Evolutionary conservation across 2,329 filamentous ascomycete species (phyloP), one percentile per base, ranked within the genome.

Genomic region (Colletotrichum sp.): DNA sequence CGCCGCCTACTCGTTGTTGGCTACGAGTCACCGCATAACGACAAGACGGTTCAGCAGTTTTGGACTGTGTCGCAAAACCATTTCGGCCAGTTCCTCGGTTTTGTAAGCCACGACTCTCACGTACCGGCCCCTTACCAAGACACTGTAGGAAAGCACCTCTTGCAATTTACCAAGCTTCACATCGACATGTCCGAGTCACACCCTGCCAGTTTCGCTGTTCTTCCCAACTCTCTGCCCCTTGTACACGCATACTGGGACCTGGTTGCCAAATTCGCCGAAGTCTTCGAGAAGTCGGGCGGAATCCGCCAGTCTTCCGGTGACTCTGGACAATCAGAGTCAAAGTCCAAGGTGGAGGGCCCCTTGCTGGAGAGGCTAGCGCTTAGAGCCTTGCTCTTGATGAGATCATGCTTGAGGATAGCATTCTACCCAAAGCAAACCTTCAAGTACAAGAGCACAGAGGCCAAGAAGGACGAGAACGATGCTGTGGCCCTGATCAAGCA

Each of bases 121-220:
- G 83, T 91, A 4, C 85, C 93, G 3, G 83, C 88, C 6, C 84
- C 86, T 6, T 89, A 92, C 28, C 90, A 91, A 74, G 90, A 90
- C 44, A 82, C 94, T 28, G 87, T 98, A n/a, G 94, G 94, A 78
- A 98, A 96, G 82, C 96, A 98, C 82, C 88, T 98, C 3, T 86
- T 98, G 57, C 96, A 98, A 82, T 93, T 98, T 66, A 93, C 96
- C 5, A 99, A 98, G 84, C 87, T 99, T 5, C 97, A 98, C 82
- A 89, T 98, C 52, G 93, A 95, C 72, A 96, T 98, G 93, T 92
- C 95, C 2, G 91, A 92, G 66, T 86, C 89, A 7, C 96, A 98
- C 82, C 93, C 96, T 2, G 93, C 94, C 5, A 94, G 95, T 71
- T 98, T 98, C 83, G 93, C 93, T 1, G 88, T 95, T 15, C 89